These are phyloP conservation scores for Vairimorpha necatrix DNA, from an alignment of 371 early-diverging fungal genomes.

Conservation along the genomic window DNA sequence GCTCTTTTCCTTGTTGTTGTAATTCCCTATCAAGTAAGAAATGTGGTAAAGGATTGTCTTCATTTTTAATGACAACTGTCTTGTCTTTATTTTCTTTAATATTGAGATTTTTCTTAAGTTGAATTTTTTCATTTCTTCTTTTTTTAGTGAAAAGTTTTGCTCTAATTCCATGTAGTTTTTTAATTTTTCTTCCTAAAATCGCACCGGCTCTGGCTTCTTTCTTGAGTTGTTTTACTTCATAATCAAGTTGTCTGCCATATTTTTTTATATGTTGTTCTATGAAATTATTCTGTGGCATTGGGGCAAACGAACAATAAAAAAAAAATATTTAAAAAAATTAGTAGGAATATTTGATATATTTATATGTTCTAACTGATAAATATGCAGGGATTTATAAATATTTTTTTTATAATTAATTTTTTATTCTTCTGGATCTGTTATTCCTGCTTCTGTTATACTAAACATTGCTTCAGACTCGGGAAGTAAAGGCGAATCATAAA, in stretches of 20 bases:
- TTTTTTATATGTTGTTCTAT: slow-evolving; percentile 95
- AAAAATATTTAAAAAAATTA: no score
- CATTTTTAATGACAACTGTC: slow-evolving; percentile 75
- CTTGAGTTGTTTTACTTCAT: slow-evolving; percentile 88
- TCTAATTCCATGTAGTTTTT: slow-evolving; percentile 91
- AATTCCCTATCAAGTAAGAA: slow-evolving; percentile 97
- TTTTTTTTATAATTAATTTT: not conserved
- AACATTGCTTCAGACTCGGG: slow-evolving; percentile 72
- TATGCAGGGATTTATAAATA: no score
- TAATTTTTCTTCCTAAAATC: slow-evolving; percentile 78
- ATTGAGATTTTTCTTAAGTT: slow-evolving; percentile 83
- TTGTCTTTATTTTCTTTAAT: slow-evolving; percentile 91
- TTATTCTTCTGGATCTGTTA: slow-evolving; percentile 71
- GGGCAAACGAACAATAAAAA: not conserved
- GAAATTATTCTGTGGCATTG: slow-evolving; percentile 96
- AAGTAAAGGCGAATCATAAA: slow-evolving; percentile 68
- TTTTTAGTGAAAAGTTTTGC: slow-evolving; percentile 98
- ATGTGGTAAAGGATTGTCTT: slow-evolving; percentile 87
- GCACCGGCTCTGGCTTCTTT: slow-evolving; percentile 84
- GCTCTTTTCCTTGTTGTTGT: slow-evolving; percentile 76
- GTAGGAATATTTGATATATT: no score
- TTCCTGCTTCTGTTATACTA: slow-evolving; percentile 71
- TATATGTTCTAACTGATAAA: no score
- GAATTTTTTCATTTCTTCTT: slow-evolving; percentile 93
- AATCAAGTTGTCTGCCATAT: slow-evolving; percentile 89